A percentile compares a stretch with the other conserved stretches of the same genome.
phyloP scores from a whole-genome alignment of 2,329 filamentous ascomycete genomes.

The Ophiostoma tasmaniense region DNA sequence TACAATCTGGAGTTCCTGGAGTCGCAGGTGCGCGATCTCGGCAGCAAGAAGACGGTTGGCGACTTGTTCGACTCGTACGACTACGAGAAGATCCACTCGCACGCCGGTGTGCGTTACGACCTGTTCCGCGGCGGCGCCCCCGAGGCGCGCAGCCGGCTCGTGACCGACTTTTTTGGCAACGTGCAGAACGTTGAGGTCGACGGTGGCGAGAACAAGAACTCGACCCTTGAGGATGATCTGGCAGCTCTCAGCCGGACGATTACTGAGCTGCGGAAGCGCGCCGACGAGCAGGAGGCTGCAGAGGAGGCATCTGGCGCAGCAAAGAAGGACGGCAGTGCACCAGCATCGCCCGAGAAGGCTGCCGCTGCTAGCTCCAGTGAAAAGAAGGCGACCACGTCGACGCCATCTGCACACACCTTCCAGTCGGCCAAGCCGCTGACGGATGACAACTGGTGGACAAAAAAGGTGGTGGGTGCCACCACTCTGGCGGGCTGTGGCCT shows the following conservation, averaged over 20 bases:
- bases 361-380: neutral
- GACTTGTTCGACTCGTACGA: constrained; percentile 96
- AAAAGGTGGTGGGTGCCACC: constrained; percentile 54
- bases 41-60: constrained; percentile 80
- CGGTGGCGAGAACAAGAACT: constrained; percentile 36
- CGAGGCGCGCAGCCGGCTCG: constrained; percentile 65
- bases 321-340: neutral
- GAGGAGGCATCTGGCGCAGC: constrained; percentile 23
- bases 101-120: constrained; percentile 88
- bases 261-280: constrained; percentile 42
- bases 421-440: constrained; percentile 53
- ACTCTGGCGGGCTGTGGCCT: constrained; percentile 53
- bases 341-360: neutral
- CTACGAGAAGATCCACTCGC: constrained; percentile 85
- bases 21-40: constrained; percentile 75
- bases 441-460: constrained; percentile 59
- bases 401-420: constrained; percentile 16
- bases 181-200: constrained; percentile 96
- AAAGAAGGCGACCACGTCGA: constrained; percentile 12
- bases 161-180: constrained; percentile 98
- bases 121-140: constrained; percentile 80
- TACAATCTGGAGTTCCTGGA: constrained; percentile 97
- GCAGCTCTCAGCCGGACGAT: constrained; percentile 64
- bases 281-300: constrained; percentile 35
- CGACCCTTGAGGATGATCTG: constrained; percentile 62